Evolutionary conservation across 2,329 filamentous ascomycete species (phyloP), one percentile per base, ranked within the genome.

Genomic region (Bipolaris bicolor): DNA sequence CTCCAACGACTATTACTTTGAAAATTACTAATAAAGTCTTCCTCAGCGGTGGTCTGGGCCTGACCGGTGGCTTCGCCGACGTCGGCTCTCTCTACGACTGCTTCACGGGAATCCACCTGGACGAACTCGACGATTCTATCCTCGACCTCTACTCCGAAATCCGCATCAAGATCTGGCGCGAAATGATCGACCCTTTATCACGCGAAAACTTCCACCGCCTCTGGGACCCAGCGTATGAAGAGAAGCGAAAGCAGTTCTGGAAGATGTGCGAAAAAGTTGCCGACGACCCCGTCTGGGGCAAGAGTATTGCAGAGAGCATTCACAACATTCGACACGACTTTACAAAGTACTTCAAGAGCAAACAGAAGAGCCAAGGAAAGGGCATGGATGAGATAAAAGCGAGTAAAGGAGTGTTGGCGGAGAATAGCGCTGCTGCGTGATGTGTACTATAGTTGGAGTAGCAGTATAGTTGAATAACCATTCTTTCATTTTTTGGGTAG

Each of bases 1-100:
- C 3, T 2, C 40, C 16, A n/a, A 5, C 24, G 16, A 24, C 13
- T 7, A 7, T 10, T 22, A 5, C 6, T 15, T 1, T n/a, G n/a
- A n/a, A n/a, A n/a, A n/a, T n/a, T n/a, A n/a, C n/a, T n/a, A n/a
- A n/a, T n/a, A n/a, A n/a, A 1, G n/a, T 7, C 16, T 5, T 5
- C 15, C 10, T 18, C 57, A 73, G 71, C 73, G 86, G 86, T 44
- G 86, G 86, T 0, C 76, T 88, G 15, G 86, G 86, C 1, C 81
- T 88, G 48, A 88, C 85, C 0, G 85, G 86, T 5, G 86, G 86
- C 0, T 84, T 89, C 52, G 84, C 85, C n/a, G 86, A 88, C 62
- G 80, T 86, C 2, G 86, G 84, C 10, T 84, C 84, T 0, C 78
- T 89, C 5, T 85, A 81, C 56, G 85, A 89, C 63, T 87, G 85